A percentile compares a stretch with the other conserved stretches of the same genome.
Evolutionary conservation across 2,329 filamentous ascomycete species (phyloP).

Genomic region (Fusarium solani-melongenae): DNA sequence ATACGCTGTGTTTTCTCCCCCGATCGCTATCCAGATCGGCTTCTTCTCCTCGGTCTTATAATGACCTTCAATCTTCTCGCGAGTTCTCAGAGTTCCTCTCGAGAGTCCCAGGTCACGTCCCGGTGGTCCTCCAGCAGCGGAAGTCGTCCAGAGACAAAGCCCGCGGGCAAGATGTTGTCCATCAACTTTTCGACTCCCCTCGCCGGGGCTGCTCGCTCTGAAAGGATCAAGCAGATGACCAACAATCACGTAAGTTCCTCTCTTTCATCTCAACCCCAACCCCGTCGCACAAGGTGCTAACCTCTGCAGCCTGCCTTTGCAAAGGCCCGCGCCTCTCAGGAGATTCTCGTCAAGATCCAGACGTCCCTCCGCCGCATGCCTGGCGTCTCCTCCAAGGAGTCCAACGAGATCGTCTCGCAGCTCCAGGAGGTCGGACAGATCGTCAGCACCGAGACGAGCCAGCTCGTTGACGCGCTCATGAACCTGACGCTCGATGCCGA

Average conservation of each 20-base stretch:
- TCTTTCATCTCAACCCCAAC: background rate
- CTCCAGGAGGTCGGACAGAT: conserved; percentile 52
- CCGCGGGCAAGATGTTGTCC: conserved; percentile 47
- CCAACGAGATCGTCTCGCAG: conserved; percentile 48
- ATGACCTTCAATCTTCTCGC: conserved; percentile 21
- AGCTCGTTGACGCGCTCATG: conserved; percentile 52
- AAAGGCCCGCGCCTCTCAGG: conserved; percentile 48
- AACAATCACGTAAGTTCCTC: conserved; percentile 51
- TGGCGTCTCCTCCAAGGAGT: conserved; percentile 49
- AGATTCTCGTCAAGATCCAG: conserved; percentile 52
- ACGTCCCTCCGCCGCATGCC: conserved; percentile 54
- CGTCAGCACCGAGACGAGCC: conserved; percentile 52
- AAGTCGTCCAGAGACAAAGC: conserved; percentile 22
- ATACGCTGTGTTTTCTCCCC: background rate
- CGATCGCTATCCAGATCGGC: background rate
- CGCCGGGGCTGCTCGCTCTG: conserved; percentile 48
- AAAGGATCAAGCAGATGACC: conserved; percentile 52
- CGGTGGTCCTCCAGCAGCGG: conserved; percentile 33
- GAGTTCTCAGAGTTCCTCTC: conserved; percentile 15
- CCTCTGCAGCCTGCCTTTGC: conserved; percentile 48
- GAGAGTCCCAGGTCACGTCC: conserved; percentile 15
- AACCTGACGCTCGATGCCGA: conserved; percentile 52
- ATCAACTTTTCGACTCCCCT: conserved; percentile 55
- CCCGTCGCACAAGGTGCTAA: background rate
- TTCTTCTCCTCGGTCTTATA: conserved; percentile 4